A percentile compares a stretch with the other conserved stretches of the same genome.
These are phyloP conservation scores for Apiotrichum montevideense DNA, from an alignment of 1,284 basidiomycete species.

Conservation along the genomic window DNA sequence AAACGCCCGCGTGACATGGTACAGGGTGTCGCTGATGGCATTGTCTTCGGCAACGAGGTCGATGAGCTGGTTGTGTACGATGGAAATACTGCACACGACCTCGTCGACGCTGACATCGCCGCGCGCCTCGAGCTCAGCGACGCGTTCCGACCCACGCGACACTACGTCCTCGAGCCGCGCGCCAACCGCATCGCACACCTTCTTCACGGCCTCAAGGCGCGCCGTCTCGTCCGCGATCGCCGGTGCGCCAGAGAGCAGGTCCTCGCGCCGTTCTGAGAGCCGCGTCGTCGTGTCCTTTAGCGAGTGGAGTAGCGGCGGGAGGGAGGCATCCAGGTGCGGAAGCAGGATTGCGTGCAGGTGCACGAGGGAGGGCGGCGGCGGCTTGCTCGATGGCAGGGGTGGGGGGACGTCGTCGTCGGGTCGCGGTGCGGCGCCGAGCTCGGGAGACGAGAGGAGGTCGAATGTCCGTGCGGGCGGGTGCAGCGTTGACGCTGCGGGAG, in stretches of 20 bases:
- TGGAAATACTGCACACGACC: constrained; percentile 86
- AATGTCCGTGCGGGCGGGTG: constrained; percentile 14
- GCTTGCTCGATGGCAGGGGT: constrained; percentile 75
- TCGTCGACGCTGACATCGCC: constrained; percentile 65
- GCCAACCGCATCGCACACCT: constrained; percentile 77
- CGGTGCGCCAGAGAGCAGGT: constrained; percentile 80
- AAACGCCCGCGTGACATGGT: constrained; percentile 89
- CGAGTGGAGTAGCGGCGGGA: constrained; percentile 60
- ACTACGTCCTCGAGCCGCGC: constrained; percentile 61
- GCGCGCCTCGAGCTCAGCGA: constrained; percentile 63
- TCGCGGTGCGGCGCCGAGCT: constrained; percentile 37
- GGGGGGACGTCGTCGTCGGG: constrained; percentile 51
- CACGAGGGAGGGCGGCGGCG: constrained; percentile 63
- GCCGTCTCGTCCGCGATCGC: constrained; percentile 94
- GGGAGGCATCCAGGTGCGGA: constrained; percentile 63
- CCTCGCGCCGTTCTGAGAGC: constrained; percentile 68
- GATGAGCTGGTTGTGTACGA: constrained; percentile 93
- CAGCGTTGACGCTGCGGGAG: neutral
- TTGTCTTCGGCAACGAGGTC: constrained; percentile 97
- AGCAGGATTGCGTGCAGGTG: constrained; percentile 76
- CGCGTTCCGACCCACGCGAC: constrained; percentile 58
- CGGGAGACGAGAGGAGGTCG: constrained; percentile 28
- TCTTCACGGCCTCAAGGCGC: constrained; percentile 86
- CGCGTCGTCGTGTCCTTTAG: constrained; percentile 66
- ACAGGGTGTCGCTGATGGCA: constrained; percentile 95